phyloP scores from a whole-genome alignment of 768 basidiomycete species.

The Mycena rebaudengoi region DNA sequence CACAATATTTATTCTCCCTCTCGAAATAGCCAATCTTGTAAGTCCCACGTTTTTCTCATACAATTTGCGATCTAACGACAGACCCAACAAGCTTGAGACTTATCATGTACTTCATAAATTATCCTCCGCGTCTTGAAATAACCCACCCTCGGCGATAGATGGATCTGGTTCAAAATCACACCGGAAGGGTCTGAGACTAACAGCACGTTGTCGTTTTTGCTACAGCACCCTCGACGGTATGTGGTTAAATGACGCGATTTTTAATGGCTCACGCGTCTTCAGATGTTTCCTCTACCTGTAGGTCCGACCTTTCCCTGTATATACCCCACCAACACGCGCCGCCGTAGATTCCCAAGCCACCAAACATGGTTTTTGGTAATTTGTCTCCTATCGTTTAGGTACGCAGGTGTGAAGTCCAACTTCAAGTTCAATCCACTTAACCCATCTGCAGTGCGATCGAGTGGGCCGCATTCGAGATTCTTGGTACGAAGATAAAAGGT shows the following conservation, averaged over 20 bases:
- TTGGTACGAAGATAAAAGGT: slow-evolving; percentile 46
- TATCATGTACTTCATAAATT: slow-evolving; percentile 53
- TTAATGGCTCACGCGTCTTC: not conserved
- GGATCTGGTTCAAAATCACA: slow-evolving; percentile 64
- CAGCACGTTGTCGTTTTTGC: slow-evolving; percentile 72
- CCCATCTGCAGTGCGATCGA: slow-evolving; percentile 57
- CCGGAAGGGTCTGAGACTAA: slow-evolving; percentile 52
- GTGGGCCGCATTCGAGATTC: slow-evolving; percentile 75
- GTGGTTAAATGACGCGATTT: slow-evolving; percentile 1
- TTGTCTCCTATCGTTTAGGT: slow-evolving; percentile 66
- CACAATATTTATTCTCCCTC: not conserved
- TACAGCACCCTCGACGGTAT: slow-evolving; percentile 79
- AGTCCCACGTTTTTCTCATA: not conserved
- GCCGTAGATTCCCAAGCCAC: slow-evolving; percentile 67
- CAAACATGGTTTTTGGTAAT: slow-evolving; percentile 79
- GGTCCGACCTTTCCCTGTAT: slow-evolving; percentile 13
- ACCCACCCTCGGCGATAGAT: slow-evolving; percentile 48
- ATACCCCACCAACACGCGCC: not conserved
- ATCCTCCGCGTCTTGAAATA: not conserved
- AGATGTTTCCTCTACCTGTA: slow-evolving; percentile 73
- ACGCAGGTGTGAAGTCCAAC: slow-evolving; percentile 17
- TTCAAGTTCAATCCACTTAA: not conserved
- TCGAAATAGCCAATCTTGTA: slow-evolving; percentile 23
- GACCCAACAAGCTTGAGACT: slow-evolving; percentile 74
- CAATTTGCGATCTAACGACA: no score